Conservation (phyloP, 225 moss, liverwort and hornwort genomes). For the Takakia lepidozioides region DNA sequence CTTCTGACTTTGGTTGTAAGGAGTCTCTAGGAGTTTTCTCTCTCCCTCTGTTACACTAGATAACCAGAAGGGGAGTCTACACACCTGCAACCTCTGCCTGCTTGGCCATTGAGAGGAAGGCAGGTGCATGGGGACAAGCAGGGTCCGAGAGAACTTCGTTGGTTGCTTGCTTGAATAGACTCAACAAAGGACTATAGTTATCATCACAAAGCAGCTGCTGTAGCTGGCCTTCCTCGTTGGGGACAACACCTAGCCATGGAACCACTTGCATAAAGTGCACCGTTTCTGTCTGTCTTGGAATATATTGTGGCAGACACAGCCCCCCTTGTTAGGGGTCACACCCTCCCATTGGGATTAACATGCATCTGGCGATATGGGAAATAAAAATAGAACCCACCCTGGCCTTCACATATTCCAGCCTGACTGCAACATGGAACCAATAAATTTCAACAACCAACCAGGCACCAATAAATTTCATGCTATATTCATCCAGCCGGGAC, state of each 20-base stretch:
- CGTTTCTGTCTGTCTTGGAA: conserved; percentile 85
- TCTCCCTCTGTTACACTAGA: no score
- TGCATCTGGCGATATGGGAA: no score
- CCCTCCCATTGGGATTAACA: no score
- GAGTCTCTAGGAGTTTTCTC: neutral
- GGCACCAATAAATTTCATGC: no score
- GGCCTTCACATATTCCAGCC: no score
- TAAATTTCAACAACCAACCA: neutral
- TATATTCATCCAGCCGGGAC: no score
- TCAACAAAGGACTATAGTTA: conserved; percentile 85
- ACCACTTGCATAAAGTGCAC: conserved; percentile 98
- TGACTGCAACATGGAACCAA: no score
- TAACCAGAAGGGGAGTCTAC: conserved; percentile 2
- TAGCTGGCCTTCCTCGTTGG: conserved; percentile 83
- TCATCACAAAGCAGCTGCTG: conserved; percentile 91
- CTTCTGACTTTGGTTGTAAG: neutral
- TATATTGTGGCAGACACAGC: neutral
- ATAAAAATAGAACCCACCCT: no score
- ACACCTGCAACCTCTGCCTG: conserved; percentile 96
- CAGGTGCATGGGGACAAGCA: conserved; percentile 45
- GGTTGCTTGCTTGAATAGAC: conserved; percentile 81
- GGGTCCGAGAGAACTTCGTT: conserved; percentile 63
- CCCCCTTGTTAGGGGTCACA: neutral
- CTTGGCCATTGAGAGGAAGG: conserved; percentile 88
- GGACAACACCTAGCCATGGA: conserved; percentile 95